Base-by-base conservation (phyloP, 179 eudicot genomes). In the Beta lomatogona region DNA sequence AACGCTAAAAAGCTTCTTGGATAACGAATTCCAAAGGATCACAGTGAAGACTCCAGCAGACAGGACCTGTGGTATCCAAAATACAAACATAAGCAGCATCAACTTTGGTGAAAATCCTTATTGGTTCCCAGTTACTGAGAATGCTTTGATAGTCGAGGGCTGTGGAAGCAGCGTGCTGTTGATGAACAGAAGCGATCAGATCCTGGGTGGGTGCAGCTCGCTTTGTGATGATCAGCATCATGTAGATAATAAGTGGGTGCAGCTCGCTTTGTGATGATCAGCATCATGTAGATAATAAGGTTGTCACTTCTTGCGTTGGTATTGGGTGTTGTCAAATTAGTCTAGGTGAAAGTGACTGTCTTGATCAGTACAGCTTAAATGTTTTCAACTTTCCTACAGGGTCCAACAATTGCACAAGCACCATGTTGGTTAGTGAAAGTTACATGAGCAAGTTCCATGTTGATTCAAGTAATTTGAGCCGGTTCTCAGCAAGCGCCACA, bases 91-190 rank as follows among this genome's bases (percentile, higher is more conserved):
- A 45, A 66, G 18, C 9, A 57, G 83, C 36, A 11, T 80, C 21
- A 78, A 84, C 21, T 36, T 84, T 2, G n/a, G 69, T 2, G 79
- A 61, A 54, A 84, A 59, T 52, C 86, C 86, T n/a, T 80, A 52
- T n/a, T 11, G 13, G 5, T 77, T 71, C 57, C 50, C 80, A 0
- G 15, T 52, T 61, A 21, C 66, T 16, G 25, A 36, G 1, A 84
- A 83, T 69, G 22, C 28, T 21, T 76, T 84, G 7, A 16, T 77
- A 4, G 71, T 77, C 16, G 75, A 73, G 21, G 83, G 83, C 5
- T 84, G 86, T 71, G 45, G 59, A 54, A 82, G 78, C 31, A 80
- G 70, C n/a, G 77, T 50, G 15, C 57, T 68, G 0, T 48, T 59
- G 80, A 53, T 41, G 57, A 44, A 73, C 41, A 18, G 22, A 15